Evolutionary conservation across 495 filamentous ascomycete species (phyloP).

Genomic region (Aspergillus heteromorphus): DNA sequence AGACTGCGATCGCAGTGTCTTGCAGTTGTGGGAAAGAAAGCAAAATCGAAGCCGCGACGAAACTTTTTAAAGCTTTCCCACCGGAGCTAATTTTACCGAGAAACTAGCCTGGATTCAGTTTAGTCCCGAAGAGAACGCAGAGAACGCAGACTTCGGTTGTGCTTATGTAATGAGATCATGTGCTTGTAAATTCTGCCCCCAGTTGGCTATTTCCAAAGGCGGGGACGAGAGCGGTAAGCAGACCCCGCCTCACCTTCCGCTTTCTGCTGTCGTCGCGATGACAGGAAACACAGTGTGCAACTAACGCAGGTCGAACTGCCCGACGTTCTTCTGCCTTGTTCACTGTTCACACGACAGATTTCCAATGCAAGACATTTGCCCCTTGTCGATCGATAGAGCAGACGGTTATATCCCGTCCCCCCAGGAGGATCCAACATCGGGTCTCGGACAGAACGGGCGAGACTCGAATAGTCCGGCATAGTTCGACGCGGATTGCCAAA

Average conservation of each 20-base stretch:
- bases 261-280: neutral
- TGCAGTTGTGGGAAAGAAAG: constrained; percentile 9
- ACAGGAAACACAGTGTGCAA: neutral
- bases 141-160: neutral
- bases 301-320: neutral
- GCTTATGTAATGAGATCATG: constrained; percentile 12
- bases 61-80: constrained; percentile 20
- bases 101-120: neutral
- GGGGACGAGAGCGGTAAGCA: neutral
- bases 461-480: constrained; percentile 6
- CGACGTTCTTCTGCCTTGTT: no score
- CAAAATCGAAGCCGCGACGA: constrained; percentile 10
- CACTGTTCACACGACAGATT: neutral
- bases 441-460: neutral
- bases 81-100: constrained; percentile 22
- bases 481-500: constrained; percentile 3
- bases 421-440: neutral
- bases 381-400: neutral
- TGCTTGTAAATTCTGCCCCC: neutral
- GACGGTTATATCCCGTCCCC: neutral
- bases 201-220: neutral
- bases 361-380: neutral
- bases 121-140: neutral
- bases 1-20: neutral
- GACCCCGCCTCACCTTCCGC: neutral